phyloP scores from a whole-genome alignment of 2,329 filamentous ascomycete genomes.

The Calycina herbarum region DNA sequence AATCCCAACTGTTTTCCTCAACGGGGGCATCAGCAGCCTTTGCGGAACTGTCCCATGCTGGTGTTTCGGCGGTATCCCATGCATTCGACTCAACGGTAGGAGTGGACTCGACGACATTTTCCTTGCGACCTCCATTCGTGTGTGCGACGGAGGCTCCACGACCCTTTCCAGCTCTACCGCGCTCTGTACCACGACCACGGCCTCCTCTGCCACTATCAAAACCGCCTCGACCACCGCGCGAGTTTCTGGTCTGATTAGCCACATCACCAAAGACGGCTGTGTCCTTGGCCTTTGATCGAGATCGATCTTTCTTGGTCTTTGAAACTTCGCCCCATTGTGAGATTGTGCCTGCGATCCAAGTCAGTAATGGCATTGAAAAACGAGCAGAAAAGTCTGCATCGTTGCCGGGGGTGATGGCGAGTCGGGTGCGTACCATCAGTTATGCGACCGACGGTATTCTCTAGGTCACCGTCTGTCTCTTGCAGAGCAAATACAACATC shows the following conservation, averaged over 20 bases:
- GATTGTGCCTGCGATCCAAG: slow-evolving; percentile 59
- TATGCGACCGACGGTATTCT: slow-evolving; percentile 74
- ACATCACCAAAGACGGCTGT: slow-evolving; percentile 53
- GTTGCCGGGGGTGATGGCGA: not conserved
- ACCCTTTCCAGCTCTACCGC: slow-evolving; percentile 59
- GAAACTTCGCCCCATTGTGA: slow-evolving; percentile 84
- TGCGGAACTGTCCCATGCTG: slow-evolving; percentile 38
- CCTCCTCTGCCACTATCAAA: slow-evolving; percentile 62
- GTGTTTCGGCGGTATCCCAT: slow-evolving; percentile 53
- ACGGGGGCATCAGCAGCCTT: slow-evolving; percentile 40
- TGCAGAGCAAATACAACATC: slow-evolving; percentile 91
- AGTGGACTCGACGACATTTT: slow-evolving; percentile 56
- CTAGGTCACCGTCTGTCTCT: slow-evolving; percentile 80
- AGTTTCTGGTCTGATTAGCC: slow-evolving; percentile 46
- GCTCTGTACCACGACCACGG: slow-evolving; percentile 61
- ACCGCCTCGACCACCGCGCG: slow-evolving; percentile 59
- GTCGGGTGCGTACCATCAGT: slow-evolving; percentile 62
- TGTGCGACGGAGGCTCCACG: slow-evolving; percentile 59
- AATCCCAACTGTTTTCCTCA: slow-evolving; percentile 32
- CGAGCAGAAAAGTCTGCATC: slow-evolving; percentile 5
- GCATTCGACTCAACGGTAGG: slow-evolving; percentile 69
- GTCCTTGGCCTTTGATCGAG: slow-evolving; percentile 69
- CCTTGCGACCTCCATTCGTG: slow-evolving; percentile 65
- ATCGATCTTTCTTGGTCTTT: slow-evolving; percentile 73
- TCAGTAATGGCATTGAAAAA: slow-evolving; percentile 12